Base-by-base conservation (phyloP, 768 basidiomycete species). In the Pisolithus tinctorius region DNA sequence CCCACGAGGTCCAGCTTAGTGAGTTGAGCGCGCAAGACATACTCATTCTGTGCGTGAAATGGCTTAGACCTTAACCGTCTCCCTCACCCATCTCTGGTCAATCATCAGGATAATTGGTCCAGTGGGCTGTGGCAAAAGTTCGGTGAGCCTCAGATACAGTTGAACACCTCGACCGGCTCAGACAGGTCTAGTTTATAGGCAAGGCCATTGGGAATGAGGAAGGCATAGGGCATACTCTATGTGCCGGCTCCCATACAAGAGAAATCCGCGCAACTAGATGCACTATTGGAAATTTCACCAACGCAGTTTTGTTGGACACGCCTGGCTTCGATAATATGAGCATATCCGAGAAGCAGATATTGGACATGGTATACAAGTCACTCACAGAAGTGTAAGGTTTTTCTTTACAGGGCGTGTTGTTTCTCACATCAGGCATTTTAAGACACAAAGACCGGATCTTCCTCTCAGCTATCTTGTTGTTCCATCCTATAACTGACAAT, bases 401-500 rank as follows among this genome's bases (percentile, higher is more conserved):
- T 34, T 34, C 34, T 4, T 34, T 14, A 4, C 13, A 14, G 11
- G 4, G 13, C 34, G 13, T 34, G 34, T 34, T 4, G 13, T 34
- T 34, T 34, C 11, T 34, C 4, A 34, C 3, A 34, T 14, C 11
- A 13, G 34, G 11, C 3, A 27, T 36, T 6, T 51, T 29, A n/a
- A 62, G 58, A 26, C 52, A 60, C 26, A 40, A 36, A 9, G 41
- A 42, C 9, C 4, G 46, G 5, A 55, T 55, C 8, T 43, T 49
- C 20, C 62, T 74, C 1, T 56, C 66, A 10, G 71, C 64, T 2
- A 63, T 74, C 27, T 13, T 74, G 17, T 74, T 72, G 50, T 50
- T 74, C 14, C 74, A 74, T 51, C 64, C 68, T 16, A 74, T 74
- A 34, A 62, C 69, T 6, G 71, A 73, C 44, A 67, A 67, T 46